These are phyloP conservation scores for Trametes cubensis DNA, from an alignment of 768 basidiomycete genomes.

Conservation along the genomic window DNA sequence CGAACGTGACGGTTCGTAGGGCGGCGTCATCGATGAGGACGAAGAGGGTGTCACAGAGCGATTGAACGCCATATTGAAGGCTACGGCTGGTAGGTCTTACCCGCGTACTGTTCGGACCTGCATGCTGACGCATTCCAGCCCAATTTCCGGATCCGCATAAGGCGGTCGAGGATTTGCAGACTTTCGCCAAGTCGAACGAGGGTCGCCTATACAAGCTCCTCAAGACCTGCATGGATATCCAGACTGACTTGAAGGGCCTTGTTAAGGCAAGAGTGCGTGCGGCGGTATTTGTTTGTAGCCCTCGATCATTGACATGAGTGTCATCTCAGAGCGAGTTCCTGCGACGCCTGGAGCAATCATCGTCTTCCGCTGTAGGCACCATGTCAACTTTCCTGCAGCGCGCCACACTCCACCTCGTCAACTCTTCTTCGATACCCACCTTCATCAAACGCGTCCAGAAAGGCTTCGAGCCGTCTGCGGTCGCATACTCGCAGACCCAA, in stretches of 20 bases:
- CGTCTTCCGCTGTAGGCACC: slow-evolving; percentile 61
- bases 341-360: slow-evolving; percentile 72
- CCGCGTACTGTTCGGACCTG: slow-evolving; percentile 33
- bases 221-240: slow-evolving; percentile 79
- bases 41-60: slow-evolving; percentile 63
- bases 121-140: slow-evolving; percentile 36
- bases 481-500: slow-evolving; percentile 21
- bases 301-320: not conserved
- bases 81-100: slow-evolving; percentile 58
- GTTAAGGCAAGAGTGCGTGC: slow-evolving; percentile 72
- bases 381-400: slow-evolving; percentile 73
- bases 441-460: slow-evolving; percentile 71
- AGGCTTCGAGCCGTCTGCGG: slow-evolving; percentile 30
- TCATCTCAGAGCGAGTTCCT: slow-evolving; percentile 69
- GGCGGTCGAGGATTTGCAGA: slow-evolving; percentile 73
- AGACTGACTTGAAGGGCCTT: slow-evolving; percentile 79
- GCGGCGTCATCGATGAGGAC: slow-evolving; percentile 86
- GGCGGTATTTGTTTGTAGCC: not conserved
- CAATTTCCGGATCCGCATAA: slow-evolving; percentile 71
- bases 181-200: slow-evolving; percentile 89
- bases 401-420: slow-evolving; percentile 72
- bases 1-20: slow-evolving; percentile 48
- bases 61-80: slow-evolving; percentile 57
- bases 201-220: slow-evolving; percentile 82
- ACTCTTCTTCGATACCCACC: slow-evolving; percentile 82